Evolutionary conservation across 129 eudicot genomes (phyloP).

Genomic region (Tanacetum coccineum): DNA sequence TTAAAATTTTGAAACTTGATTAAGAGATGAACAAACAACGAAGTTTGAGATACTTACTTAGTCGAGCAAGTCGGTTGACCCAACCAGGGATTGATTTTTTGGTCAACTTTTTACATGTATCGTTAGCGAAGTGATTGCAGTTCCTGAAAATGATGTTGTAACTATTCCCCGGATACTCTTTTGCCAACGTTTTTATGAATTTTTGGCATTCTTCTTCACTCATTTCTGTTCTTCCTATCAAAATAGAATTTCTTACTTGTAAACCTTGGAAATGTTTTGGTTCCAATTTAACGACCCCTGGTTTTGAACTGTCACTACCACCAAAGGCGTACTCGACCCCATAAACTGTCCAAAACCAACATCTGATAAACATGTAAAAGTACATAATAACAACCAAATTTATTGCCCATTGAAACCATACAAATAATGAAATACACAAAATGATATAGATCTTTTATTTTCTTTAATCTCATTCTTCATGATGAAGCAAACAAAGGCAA

Average conservation of each 20-base stretch:
- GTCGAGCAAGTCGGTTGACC: slow-evolving; percentile 88
- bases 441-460: too few species aligned
- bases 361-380: neutral
- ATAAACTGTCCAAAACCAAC: slow-evolving; percentile 45
- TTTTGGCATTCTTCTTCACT: slow-evolving; percentile 56
- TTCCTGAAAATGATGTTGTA: slow-evolving; percentile 76
- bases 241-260: slow-evolving; percentile 66
- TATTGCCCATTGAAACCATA: too few species aligned
- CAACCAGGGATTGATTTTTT: slow-evolving; percentile 81
- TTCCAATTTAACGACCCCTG: slow-evolving; percentile 80
- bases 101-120: slow-evolving; percentile 59
- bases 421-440: too few species aligned
- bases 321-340: slow-evolving; percentile 92
- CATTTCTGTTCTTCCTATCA: slow-evolving; percentile 80
- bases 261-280: slow-evolving; percentile 88
- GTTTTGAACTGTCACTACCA: slow-evolving; percentile 70
- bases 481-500: too few species aligned
- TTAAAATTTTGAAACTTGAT: slow-evolving; percentile 2
- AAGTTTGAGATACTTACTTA: slow-evolving; percentile 47
- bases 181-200: slow-evolving; percentile 62
- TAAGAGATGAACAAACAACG: neutral
- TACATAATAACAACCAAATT: too few species aligned
- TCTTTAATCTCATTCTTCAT: too few species aligned
- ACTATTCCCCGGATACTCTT: slow-evolving; percentile 64
- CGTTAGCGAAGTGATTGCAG: slow-evolving; percentile 89